Percentiles rank a stretch among this genome's conserved stretches.
These are phyloP conservation scores for Quercus mongolica DNA, from an alignment of 306 rosid genomes.

Conservation along the genomic window DNA sequence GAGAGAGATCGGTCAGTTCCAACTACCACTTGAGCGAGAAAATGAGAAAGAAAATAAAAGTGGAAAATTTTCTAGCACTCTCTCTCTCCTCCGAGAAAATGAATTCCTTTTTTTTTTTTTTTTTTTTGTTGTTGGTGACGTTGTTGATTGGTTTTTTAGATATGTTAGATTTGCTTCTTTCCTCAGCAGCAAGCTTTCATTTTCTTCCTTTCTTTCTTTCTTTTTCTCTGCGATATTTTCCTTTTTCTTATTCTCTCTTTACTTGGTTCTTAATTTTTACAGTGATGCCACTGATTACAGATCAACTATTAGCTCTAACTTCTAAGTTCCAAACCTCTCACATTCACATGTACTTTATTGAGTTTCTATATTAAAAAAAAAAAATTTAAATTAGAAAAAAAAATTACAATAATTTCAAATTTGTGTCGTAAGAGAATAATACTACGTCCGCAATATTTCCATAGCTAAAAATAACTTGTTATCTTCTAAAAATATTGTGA, in stretches of 20 bases:
- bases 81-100: constrained; percentile 2
- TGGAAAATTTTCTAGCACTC: not conserved
- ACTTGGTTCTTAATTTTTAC: constrained; percentile 15
- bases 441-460: fast-evolving
- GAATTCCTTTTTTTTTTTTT: constrained; percentile 12
- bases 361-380: too few relatives aligned
- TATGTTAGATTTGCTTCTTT: constrained; percentile 46
- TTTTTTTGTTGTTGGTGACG: not conserved
- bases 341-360: too few relatives aligned
- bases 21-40: constrained; percentile 10
- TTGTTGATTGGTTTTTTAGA: too few relatives aligned
- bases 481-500: too few relatives aligned
- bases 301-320: not conserved
- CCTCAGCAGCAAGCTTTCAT: constrained; percentile 47
- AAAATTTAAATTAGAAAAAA: too few relatives aligned
- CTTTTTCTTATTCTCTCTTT: constrained; percentile 9
- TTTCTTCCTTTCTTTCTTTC: not conserved
- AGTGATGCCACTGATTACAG: constrained; percentile 19
- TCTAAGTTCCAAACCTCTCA: too few relatives aligned
- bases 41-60: not conserved
- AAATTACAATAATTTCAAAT: too few relatives aligned
- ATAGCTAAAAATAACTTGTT: too few relatives aligned
- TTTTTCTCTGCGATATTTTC: not conserved
- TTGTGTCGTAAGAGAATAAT: fast-evolving
- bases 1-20: constrained; percentile 39